These are phyloP conservation scores for Penicillium hesseltinei DNA, from an alignment of 2,329 filamentous ascomycete species.

Conservation along the genomic window DNA sequence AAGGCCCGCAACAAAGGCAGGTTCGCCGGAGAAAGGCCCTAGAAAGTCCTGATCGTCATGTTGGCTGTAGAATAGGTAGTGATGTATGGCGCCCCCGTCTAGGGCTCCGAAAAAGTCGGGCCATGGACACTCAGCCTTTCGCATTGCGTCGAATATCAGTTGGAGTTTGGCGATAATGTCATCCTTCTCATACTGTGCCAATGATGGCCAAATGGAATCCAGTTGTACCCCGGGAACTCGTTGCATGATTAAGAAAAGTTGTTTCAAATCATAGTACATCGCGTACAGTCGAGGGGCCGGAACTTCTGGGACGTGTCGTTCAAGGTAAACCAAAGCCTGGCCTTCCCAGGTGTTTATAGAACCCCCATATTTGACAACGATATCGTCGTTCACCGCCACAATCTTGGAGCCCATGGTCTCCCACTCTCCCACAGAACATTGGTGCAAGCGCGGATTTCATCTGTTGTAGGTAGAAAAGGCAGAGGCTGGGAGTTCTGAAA, in stretches of 20 bases:
- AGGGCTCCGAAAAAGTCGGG: conserved; percentile 26
- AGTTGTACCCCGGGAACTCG: conserved; percentile 23
- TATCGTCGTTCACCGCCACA: conserved; percentile 26
- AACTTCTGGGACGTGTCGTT: conserved; percentile 28
- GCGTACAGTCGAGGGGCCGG: conserved; percentile 32
- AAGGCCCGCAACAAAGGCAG: conserved; percentile 27
- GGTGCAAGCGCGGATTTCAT: conserved; percentile 28
- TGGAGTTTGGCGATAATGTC: conserved; percentile 27
- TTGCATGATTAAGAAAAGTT: conserved; percentile 31
- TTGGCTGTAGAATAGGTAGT: conserved; percentile 29
- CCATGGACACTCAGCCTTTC: conserved; percentile 25
- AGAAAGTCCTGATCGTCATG: conserved; percentile 15
- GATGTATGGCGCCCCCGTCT: conserved; percentile 23
- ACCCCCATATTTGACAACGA: conserved; percentile 29
- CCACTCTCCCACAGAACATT: conserved; percentile 16
- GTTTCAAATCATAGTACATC: conserved; percentile 27
- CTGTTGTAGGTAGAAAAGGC: conserved; percentile 20
- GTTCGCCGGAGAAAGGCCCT: conserved; percentile 27
- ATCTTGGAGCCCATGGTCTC: conserved; percentile 20
- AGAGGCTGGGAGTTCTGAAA: no score
- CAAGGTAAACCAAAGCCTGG: conserved; percentile 28
- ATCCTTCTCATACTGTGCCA: conserved; percentile 27
- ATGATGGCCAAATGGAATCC: conserved; percentile 26
- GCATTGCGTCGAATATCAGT: conserved; percentile 22
- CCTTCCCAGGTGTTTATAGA: conserved; percentile 8